These are phyloP conservation scores for Aspergillus conjunctus DNA, from an alignment of 495 filamentous ascomycete genomes.

Conservation along the genomic window DNA sequence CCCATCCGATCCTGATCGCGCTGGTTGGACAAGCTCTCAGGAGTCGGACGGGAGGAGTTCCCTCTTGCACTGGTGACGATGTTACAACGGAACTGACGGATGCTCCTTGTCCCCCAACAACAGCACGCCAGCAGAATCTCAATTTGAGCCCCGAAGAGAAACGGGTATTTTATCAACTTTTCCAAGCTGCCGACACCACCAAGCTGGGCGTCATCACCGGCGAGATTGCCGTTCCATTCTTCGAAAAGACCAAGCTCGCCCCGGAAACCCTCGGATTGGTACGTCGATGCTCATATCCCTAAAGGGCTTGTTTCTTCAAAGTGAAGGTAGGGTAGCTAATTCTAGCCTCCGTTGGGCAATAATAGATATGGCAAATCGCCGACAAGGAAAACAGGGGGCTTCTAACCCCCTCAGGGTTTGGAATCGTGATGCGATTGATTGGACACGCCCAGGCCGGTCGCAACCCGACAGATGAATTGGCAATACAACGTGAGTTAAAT, in stretches of 20 bases:
- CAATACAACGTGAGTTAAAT: constrained; percentile 58
- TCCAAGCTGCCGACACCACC: constrained; percentile 85
- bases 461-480: constrained; percentile 76
- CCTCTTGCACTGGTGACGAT: constrained; percentile 15
- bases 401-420: constrained; percentile 87
- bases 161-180: constrained; percentile 87
- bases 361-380: constrained; percentile 97
- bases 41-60: constrained; percentile 27
- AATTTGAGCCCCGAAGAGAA: constrained; percentile 92
- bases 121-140: constrained; percentile 63
- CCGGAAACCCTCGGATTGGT: constrained; percentile 88
- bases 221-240: constrained; percentile 95
- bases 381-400: constrained; percentile 95
- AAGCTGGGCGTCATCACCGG: constrained; percentile 92
- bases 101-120: constrained; percentile 19
- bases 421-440: constrained; percentile 87
- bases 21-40: constrained; percentile 28
- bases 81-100: constrained; percentile 35
- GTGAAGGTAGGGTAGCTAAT: constrained; percentile 15
- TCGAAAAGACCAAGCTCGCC: constrained; percentile 89
- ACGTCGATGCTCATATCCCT: constrained; percentile 29
- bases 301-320: not conserved
- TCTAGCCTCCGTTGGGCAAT: not conserved
- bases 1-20: not conserved
- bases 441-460: constrained; percentile 90